A percentile compares a stretch with the other conserved stretches of the same genome.
phyloP scores from a whole-genome alignment of 78 protist genomes.

The Guillardia theta region DNA sequence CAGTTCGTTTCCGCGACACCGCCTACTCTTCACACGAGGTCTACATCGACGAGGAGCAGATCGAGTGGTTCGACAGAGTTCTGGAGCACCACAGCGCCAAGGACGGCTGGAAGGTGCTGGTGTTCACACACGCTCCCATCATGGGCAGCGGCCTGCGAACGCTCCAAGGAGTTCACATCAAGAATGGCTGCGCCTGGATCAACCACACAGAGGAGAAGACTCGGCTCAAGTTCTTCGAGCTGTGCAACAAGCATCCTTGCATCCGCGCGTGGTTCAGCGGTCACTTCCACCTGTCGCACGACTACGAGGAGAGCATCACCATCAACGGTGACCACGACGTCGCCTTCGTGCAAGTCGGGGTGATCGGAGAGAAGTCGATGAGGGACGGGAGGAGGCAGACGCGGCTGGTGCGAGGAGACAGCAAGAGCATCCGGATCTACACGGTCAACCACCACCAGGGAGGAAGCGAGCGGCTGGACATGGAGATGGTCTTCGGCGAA shows the following conservation, averaged over 20 bases:
- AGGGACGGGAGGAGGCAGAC: constrained; percentile 26
- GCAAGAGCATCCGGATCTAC: neutral
- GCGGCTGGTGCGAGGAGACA: constrained; percentile 22
- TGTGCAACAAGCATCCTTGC: neutral
- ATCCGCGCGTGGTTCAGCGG: constrained; percentile 37
- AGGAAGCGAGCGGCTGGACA: neutral
- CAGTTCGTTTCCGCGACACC: neutral
- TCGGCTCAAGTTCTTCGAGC: neutral
- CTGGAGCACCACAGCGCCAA: neutral
- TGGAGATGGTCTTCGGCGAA: neutral
- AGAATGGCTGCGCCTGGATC: constrained; percentile 39
- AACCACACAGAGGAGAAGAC: neutral
- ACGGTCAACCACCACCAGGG: neutral
- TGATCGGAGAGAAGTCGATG: neutral
- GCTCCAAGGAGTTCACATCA: constrained; percentile 17
- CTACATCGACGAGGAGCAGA: neutral
- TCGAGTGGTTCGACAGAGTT: neutral
- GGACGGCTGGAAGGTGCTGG: constrained; percentile 19
- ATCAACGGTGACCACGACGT: neutral
- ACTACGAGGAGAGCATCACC: neutral
- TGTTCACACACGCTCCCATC: constrained; percentile 15
- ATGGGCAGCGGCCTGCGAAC: constrained; percentile 30
- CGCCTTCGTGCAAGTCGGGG: neutral
- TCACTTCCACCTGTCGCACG: constrained; percentile 41
- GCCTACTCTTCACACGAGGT: constrained; percentile 2